Base-by-base conservation (phyloP, 2,329 filamentous ascomycete genomes). In the Cladophialophora bantiana region DNA sequence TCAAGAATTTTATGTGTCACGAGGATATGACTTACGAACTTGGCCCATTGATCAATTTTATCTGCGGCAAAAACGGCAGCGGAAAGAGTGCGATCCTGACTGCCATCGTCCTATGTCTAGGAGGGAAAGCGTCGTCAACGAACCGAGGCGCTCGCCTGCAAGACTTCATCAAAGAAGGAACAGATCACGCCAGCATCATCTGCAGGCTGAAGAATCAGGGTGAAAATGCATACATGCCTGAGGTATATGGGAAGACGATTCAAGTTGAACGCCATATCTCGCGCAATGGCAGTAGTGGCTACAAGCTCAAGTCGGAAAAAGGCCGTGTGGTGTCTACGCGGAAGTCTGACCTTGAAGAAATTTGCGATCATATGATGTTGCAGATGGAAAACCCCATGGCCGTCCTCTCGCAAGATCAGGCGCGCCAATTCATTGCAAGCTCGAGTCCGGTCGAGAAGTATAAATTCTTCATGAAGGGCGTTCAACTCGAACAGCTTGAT, bases 361-460 rank as follows among this genome's bases (percentile, higher is more conserved):
- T 99, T 56, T 89, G 93, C 50, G 95, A 99, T 77, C 96, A 92
- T 76, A 98, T 93, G 76, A 92, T 90, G 50, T 83, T 99, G 50
- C 94, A 98, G 77, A 93, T 99, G 65, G 94, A 98, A 75, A 99
- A 99, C 73, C 95, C 95, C 0, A 89, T 99, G 82, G 98, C 96
- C 67, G 91, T 98, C 6, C 84, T 99, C 18, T 97, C 94, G 0
- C 95, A 99, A 78, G 95, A 99, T 76, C 93, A 94, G 78, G 95
- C 95, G 10, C 89, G 95, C 10, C 91, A 96, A 66, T 99, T 99
- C 74, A 85, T 99, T 52, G 96, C 94, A 75, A 87, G 89, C 40
- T 94, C 95, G 12, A 91, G 88, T 2, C 87, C 93, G 0, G 82
- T 86, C 3, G 89, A 94, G 67, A 99, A 99, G 77, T 99, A 98